These are phyloP conservation scores for Cladosporium sp. DNA, from an alignment of 2,329 filamentous ascomycete genomes.

Conservation along the genomic window DNA sequence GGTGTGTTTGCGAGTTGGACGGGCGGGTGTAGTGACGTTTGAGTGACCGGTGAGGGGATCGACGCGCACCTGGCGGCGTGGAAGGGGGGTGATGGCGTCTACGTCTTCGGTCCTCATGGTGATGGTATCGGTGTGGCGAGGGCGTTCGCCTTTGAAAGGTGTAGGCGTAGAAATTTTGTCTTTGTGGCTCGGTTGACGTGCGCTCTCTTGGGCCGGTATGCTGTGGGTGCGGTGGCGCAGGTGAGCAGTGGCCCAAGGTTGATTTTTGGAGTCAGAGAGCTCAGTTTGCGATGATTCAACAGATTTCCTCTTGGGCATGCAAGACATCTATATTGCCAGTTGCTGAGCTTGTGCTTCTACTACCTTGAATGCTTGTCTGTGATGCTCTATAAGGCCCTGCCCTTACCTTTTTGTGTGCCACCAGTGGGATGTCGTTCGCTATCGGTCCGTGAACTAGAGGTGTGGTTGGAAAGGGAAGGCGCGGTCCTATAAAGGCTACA, in stretches of 20 bases:
- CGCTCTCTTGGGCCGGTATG: background rate
- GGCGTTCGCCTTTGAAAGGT: background rate
- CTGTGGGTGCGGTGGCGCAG: background rate
- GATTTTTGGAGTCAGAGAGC: background rate
- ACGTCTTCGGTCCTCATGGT: background rate
- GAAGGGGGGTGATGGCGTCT: background rate
- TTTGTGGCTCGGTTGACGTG: background rate
- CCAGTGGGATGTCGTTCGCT: background rate
- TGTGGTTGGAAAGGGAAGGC: background rate
- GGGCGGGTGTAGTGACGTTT: conserved; percentile 19
- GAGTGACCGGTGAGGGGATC: conserved; percentile 14
- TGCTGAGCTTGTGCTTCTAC: background rate
- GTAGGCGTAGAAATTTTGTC: background rate
- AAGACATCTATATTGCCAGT: conserved; percentile 1
- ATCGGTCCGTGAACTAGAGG: background rate
- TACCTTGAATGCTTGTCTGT: background rate
- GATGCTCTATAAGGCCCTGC: background rate
- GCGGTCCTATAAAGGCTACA: no score
- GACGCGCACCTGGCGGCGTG: conserved; percentile 6
- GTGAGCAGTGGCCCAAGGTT: conserved; percentile 10
- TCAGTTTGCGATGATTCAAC: background rate
- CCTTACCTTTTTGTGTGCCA: background rate
- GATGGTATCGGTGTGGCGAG: background rate
- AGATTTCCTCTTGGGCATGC: background rate
- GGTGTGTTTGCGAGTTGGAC: conserved; percentile 17